phyloP scores from a whole-genome alignment of 1,284 basidiomycete species.

The Vanrija humicola region DNA sequence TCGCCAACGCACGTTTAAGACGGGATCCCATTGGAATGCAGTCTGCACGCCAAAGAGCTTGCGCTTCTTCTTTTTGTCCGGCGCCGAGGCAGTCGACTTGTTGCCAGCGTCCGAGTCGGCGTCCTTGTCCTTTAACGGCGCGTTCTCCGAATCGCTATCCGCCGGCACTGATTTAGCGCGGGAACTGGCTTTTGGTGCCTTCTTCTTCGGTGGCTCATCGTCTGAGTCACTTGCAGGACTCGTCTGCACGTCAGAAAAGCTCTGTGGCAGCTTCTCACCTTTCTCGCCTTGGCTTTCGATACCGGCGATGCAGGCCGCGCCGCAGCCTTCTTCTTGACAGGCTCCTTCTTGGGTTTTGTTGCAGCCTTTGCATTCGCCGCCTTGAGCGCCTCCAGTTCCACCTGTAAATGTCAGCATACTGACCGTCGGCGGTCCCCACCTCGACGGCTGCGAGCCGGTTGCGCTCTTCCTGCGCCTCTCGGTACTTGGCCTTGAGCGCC shows the following conservation, averaged over 20 bases:
- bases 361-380: constrained; percentile 3
- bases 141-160: constrained; percentile 1
- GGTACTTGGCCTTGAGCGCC: constrained; percentile 22
- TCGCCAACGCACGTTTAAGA: constrained; percentile 32
- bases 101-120: neutral
- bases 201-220: constrained; percentile 27
- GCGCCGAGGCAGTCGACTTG: neutral
- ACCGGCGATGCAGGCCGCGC: neutral
- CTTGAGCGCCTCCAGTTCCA: constrained; percentile 30
- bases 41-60: constrained; percentile 31
- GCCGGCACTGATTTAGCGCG: neutral
- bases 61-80: constrained; percentile 43
- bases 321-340: neutral
- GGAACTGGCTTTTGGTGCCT: constrained; percentile 14
- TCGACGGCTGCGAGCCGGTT: constrained; percentile 27
- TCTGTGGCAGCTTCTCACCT: constrained; percentile 8
- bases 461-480: constrained; percentile 26
- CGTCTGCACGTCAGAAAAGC: constrained; percentile 9
- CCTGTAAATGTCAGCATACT: constrained; percentile 13
- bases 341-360: constrained; percentile 3
- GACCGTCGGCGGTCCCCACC: constrained; percentile 11
- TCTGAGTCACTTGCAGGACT: constrained; percentile 24
- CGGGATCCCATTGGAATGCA: constrained; percentile 41
- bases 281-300: constrained; percentile 15
- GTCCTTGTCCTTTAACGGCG: neutral